Conservation (phyloP, 805 yeast species). For the Saturnispora zaruensis region DNA sequence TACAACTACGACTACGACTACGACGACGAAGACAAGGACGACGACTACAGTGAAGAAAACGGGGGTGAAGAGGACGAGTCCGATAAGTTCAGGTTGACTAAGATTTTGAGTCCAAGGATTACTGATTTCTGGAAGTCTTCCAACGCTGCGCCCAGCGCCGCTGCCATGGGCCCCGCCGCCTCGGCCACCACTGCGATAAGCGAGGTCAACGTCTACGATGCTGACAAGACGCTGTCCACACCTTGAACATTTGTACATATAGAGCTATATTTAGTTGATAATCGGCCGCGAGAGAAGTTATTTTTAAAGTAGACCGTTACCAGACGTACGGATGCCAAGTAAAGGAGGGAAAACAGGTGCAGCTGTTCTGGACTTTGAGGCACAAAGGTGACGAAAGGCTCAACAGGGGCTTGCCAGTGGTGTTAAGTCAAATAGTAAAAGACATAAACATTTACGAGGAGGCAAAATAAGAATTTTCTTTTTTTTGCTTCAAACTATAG, state of each 20-base stretch:
- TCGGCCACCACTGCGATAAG: conserved; percentile 2
- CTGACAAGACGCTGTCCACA: neutral
- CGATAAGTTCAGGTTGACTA: neutral
- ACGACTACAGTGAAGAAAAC: conserved; percentile 28
- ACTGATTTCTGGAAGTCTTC: neutral
- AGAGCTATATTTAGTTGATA: neutral
- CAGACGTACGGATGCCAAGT: neutral
- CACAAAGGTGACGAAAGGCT: neutral
- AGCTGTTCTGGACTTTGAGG: neutral
- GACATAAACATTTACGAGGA: neutral
- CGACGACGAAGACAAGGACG: conserved; percentile 18
- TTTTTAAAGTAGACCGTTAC: neutral
- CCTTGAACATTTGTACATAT: neutral
- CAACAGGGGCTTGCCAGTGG: neutral
- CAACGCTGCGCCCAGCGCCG: neutral
- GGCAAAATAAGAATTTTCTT: neutral
- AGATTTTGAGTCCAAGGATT: conserved; percentile 4
- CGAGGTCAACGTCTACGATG: neutral
- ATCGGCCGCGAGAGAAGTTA: neutral
- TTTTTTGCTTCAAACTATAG: neutral
- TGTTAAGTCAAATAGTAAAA: neutral
- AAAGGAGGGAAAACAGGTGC: neutral
- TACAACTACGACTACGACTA: neutral
- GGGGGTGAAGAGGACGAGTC: conserved; percentile 21
- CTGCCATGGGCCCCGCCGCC: neutral